Evolutionary conservation across 1,284 basidiomycete species (phyloP).

Genomic region (Anthracocystis walkeri): DNA sequence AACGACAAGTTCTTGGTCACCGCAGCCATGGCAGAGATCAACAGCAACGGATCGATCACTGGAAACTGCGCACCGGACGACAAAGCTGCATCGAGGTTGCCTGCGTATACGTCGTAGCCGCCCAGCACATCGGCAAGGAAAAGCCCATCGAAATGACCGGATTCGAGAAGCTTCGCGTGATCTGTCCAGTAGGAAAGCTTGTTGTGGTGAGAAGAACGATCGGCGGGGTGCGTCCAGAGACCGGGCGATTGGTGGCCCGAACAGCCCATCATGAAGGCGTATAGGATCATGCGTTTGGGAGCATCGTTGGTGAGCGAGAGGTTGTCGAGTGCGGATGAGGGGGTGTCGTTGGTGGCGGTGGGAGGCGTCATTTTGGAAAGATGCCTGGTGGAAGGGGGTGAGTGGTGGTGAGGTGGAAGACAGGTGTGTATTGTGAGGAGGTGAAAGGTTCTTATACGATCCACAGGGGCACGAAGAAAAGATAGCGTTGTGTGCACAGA

Average conservation of each 20-base stretch:
- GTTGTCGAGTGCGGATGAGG: constrained; percentile 9
- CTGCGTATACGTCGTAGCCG: constrained; percentile 63
- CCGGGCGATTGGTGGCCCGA: constrained; percentile 63
- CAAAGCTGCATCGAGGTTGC: constrained; percentile 56
- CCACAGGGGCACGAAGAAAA: background rate
- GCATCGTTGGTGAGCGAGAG: constrained; percentile 1
- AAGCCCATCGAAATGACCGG: constrained; percentile 59
- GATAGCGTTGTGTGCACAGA: background rate
- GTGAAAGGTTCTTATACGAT: background rate
- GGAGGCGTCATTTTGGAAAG: constrained; percentile 17
- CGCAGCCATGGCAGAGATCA: constrained; percentile 61
- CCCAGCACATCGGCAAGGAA: constrained; percentile 67
- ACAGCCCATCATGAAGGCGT: constrained; percentile 62
- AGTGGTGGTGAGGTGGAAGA: background rate
- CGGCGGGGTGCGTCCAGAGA: constrained; percentile 56
- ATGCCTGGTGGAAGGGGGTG: background rate
- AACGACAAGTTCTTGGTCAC: constrained; percentile 62
- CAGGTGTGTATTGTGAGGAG: background rate
- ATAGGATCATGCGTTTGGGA: constrained; percentile 42
- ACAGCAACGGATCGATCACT: constrained; percentile 59
- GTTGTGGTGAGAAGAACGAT: constrained; percentile 57
- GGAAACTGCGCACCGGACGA: constrained; percentile 64
- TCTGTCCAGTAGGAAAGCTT: constrained; percentile 64
- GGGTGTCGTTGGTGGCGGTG: constrained; percentile 17
- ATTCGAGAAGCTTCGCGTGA: constrained; percentile 61